phyloP scores from a whole-genome alignment of 495 filamentous ascomycete species.

The Apodospora peruviana region DNA sequence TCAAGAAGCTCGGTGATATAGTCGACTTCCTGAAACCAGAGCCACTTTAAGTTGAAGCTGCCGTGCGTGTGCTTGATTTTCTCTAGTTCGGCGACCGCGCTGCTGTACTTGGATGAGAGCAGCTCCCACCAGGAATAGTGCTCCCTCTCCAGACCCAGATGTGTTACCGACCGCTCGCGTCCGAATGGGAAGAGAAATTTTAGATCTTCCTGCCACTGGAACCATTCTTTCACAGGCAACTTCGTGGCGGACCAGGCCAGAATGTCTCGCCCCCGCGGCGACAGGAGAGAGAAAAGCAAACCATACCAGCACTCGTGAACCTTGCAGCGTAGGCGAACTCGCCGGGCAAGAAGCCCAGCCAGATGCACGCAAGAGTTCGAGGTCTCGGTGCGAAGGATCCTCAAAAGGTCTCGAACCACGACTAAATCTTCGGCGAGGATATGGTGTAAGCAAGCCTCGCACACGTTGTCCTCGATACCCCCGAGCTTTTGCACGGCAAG shows the following conservation, averaged over 20 bases:
- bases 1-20: constrained; percentile 4
- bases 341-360: constrained; percentile 5
- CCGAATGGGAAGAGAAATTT: constrained; percentile 3
- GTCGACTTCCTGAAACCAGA: constrained; percentile 12
- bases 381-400: constrained; percentile 3
- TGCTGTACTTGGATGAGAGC: constrained; percentile 5
- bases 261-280: neutral
- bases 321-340: constrained; percentile 1
- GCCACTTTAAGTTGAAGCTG: constrained; percentile 9
- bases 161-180: neutral
- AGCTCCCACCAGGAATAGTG: constrained; percentile 12
- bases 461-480: neutral
- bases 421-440: constrained; percentile 8
- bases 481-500: constrained; percentile 2
- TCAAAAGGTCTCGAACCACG: constrained; percentile 6
- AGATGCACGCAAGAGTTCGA: constrained; percentile 9
- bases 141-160: constrained; percentile 2
- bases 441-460: constrained; percentile 6
- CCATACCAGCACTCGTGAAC: constrained; percentile 10
- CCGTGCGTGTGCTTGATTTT: constrained; percentile 1
- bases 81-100: constrained; percentile 6
- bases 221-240: constrained; percentile 6
- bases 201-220: constrained; percentile 12
- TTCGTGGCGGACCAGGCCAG: constrained; percentile 10
- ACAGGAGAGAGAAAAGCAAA: constrained; percentile 8